Evolutionary conservation across 1,139 yeast genomes (phyloP), one percentile per base, ranked within the genome.

Genomic region (Meyerozyma athensensis): DNA sequence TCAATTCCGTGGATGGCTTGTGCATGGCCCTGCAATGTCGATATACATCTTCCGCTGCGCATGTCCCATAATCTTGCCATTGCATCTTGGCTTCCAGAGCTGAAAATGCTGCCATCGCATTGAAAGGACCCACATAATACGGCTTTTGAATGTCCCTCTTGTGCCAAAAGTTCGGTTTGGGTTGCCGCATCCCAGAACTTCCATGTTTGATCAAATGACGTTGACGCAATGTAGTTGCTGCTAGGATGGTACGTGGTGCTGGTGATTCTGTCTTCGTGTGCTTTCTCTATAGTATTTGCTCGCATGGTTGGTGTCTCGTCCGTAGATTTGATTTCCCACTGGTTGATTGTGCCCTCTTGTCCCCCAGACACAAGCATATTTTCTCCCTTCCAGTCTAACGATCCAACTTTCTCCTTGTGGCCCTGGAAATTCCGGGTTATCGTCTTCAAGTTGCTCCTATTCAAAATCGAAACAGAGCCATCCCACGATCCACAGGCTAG

Each of bases 151-250:
- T 92, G 97, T 0, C 97, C 97, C 53, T 87, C 96, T 56, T 92
- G 97, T 34, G 65, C 67, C 18, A 60, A 28, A 18, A 70, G 42
- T 12, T 42, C 40, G 6, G 50, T 43, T 7, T 56, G 51, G 2
- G 66, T 74, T 8, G 63, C 62, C 1, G 78, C 45, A 56, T 92
- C 97, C 95, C 96, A 89, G 5, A 89, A 56, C 43, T 87, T 74
- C 97, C 97, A 92, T 0, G 96, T 87, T 43, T 72, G 73, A 56
- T 92, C 98, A 52, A 75, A 82, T 0, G 97, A 87, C 0, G 96
- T 85, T 18, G 89, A 72, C 0, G 81, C 84, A 2, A 79, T 52
- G 46, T 59, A 76, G 3, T 59, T 49, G 0, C 79, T 78, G 2
- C 64, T 52, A 0, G 96, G 96, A 54, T 89, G 96, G 43, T 78